phyloP scores from a whole-genome alignment of 202 grass and related monocot genomes.

The Panicum virgatum region DNA sequence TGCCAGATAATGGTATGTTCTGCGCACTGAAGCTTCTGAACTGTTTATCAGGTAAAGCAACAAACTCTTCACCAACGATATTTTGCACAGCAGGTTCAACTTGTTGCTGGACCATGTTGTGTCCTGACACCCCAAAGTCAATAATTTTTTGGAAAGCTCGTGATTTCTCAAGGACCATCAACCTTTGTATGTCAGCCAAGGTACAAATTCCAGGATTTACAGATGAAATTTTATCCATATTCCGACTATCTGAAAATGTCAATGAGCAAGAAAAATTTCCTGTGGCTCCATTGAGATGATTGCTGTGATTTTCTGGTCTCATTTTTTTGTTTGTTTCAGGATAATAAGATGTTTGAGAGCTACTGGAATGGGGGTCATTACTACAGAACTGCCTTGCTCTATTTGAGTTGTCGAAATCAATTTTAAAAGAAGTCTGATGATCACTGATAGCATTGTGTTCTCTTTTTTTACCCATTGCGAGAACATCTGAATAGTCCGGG shows the following conservation, averaged over 20 bases:
- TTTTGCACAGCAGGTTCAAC: constrained; percentile 1
- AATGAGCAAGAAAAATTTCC: constrained; percentile 31
- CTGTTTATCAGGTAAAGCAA: constrained; percentile 30
- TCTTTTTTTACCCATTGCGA: constrained; percentile 50
- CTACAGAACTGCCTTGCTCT: constrained; percentile 24
- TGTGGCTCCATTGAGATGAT: neutral
- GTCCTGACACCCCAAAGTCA: constrained; percentile 6
- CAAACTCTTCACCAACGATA: neutral
- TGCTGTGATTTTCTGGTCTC: constrained; percentile 41
- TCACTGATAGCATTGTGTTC: constrained; percentile 48
- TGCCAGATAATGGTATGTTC: constrained; percentile 32
- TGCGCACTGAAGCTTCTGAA: constrained; percentile 20
- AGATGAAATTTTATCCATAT: constrained; percentile 25
- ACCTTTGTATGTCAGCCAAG: constrained; percentile 48
- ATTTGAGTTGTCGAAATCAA: constrained; percentile 28
- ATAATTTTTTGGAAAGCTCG: constrained; percentile 13
- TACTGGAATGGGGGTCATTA: constrained; percentile 25
- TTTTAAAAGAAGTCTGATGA: constrained; percentile 43
- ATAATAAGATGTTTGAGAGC: constrained; percentile 32
- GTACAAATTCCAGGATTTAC: constrained; percentile 34
- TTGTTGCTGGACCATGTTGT: constrained; percentile 25
- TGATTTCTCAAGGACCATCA: constrained; percentile 47
- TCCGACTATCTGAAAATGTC: constrained; percentile 31
- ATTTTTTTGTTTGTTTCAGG: constrained; percentile 53
- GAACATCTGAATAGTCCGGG: constrained; percentile 26